Evolutionary conservation across 768 basidiomycete genomes (phyloP), one percentile per base, ranked within the genome.

Genomic region (Lepiota venenata): DNA sequence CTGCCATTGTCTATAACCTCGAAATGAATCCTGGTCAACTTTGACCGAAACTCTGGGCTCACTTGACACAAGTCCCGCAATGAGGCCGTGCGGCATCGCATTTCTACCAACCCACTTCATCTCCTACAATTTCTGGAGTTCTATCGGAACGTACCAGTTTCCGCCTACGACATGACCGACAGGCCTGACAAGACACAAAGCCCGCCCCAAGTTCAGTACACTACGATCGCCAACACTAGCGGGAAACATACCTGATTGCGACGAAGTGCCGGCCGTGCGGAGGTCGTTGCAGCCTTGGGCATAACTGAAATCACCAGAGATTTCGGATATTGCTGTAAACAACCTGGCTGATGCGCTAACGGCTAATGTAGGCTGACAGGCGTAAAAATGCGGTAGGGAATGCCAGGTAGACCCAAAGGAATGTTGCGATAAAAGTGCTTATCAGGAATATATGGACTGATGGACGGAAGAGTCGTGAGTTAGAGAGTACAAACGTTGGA

Each of bases 31-130:
- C 35, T 20, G 41, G 9, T 45, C 38, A 15, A 52, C 3, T 47
- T 40, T 14, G 47, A 22, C 32, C 21, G 56, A 20, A 37, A 38
- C 36, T n/a, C 29, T 20, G n/a, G 47, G 77, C 84, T 63, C 61
- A 90, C 89, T 87, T 91, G 56, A 90, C 80, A 62, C 91, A 93
- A 49, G 91, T 91, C 39, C 83, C 79, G 65, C 91, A 93, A 66
- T 92, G 88, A 11, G 91, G 91, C 58, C 91, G 85, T 39, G 85
- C 80, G 39, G 91, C 91, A 69, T 93, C 91, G 60, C 91, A 93
- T 87, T 91, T 92, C 90, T 93, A 61, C 22, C 11, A 21, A 50
- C 16, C 32, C 32, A 16, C n/a, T 49, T 50, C n/a, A 56, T 35
- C 32, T 29, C 29, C 22, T 37, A n/a, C n/a, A 18, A 22, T 39